phyloP scores from a whole-genome alignment of 1,139 yeast species.

The Citeromyces siamensis region DNA sequence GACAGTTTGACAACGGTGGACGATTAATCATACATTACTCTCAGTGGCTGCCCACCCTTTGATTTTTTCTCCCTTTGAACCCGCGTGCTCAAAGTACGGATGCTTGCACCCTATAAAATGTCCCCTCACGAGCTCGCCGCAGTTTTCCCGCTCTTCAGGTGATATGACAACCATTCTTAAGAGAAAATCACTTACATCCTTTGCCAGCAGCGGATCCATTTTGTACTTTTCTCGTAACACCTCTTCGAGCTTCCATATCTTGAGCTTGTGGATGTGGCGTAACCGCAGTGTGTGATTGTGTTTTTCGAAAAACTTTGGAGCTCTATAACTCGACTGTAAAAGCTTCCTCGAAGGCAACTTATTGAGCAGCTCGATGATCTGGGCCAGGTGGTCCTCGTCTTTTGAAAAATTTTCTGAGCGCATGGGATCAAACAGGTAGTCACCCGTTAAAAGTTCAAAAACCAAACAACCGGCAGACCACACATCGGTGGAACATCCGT shows the following conservation, averaged over 20 bases:
- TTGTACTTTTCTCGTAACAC: conserved; percentile 68
- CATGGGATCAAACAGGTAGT: conserved; percentile 74
- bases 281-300: conserved; percentile 29
- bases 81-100: not conserved
- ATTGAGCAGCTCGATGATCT: conserved; percentile 65
- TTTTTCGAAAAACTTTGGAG: conserved; percentile 40
- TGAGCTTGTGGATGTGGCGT: conserved; percentile 43
- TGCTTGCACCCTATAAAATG: not conserved
- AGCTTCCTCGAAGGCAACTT: conserved; percentile 35
- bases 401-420: conserved; percentile 51
- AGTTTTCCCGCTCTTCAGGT: conserved; percentile 66
- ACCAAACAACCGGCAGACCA: conserved; percentile 81
- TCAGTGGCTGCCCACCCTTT: not conserved
- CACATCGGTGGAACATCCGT: conserved; percentile 80
- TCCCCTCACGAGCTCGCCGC: conserved; percentile 59
- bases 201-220: conserved; percentile 39
- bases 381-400: conserved; percentile 84
- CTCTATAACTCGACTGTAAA: conserved; percentile 38
- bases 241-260: conserved; percentile 55
- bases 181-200: conserved; percentile 48
- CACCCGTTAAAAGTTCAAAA: conserved; percentile 77
- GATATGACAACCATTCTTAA: conserved; percentile 61
- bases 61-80: not conserved
- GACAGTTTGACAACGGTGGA: too few relatives aligned
- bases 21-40: too few relatives aligned